phyloP scores from a whole-genome alignment of 2,329 filamentous ascomycete genomes.

The Bipolaris sorokiniana region DNA sequence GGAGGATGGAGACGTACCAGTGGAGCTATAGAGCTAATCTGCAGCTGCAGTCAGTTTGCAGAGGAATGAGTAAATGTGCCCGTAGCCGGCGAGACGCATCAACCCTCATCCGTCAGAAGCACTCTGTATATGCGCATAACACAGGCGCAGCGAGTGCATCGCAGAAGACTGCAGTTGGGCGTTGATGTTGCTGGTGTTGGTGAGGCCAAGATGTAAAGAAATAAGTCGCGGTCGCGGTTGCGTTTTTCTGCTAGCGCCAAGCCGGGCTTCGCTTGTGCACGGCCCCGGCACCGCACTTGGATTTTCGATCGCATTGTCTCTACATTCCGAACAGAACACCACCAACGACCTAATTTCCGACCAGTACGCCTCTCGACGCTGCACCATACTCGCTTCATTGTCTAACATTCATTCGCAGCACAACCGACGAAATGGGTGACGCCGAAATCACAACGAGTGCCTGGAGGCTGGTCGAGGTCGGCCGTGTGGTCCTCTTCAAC shows the following conservation, averaged over 20 bases:
- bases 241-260: conserved; percentile 21
- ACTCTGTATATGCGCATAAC: not conserved
- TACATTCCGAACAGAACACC: conserved; percentile 39
- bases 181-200: conserved; percentile 1
- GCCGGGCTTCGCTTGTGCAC: conserved; percentile 19
- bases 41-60: conserved; percentile 10
- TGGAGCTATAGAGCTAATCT: conserved; percentile 2
- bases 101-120: not conserved
- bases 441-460: conserved; percentile 55
- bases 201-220: conserved; percentile 7
- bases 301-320: conserved; percentile 26
- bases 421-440: conserved; percentile 55
- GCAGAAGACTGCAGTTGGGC: not conserved
- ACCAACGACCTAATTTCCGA: conserved; percentile 47
- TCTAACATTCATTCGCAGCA: conserved; percentile 42
- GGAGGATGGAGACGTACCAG: conserved; percentile 30
- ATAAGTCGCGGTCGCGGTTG: conserved; percentile 20
- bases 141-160: not conserved
- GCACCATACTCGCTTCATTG: conserved; percentile 24
- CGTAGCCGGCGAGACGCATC: not conserved
- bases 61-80: not conserved
- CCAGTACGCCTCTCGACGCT: conserved; percentile 45
- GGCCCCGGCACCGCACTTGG: conserved; percentile 15
- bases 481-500: conserved; percentile 93
- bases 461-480: conserved; percentile 96